Conservation (phyloP, 1,139 yeast genomes). For the Taphrina wiesneri region DNA sequence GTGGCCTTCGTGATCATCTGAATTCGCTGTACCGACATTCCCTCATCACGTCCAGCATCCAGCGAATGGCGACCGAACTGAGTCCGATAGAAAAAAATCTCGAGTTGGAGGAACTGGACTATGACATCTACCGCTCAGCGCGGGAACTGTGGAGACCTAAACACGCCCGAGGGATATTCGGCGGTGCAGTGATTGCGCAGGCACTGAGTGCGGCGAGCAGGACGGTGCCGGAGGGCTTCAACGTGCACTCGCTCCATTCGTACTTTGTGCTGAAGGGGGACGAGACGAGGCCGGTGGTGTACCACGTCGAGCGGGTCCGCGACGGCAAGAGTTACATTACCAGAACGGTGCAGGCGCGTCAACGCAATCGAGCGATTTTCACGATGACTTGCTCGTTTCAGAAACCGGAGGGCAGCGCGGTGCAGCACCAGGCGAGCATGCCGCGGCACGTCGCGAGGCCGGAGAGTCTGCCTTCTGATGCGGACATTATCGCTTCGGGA, state of each 20-base stretch:
- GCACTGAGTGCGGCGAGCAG: slow-evolving; percentile 65
- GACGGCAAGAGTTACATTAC: slow-evolving; percentile 62
- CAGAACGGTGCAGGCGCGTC: slow-evolving; percentile 59
- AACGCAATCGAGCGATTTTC: slow-evolving; percentile 55
- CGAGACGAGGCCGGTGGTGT: slow-evolving; percentile 54
- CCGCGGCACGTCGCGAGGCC: slow-evolving; percentile 43
- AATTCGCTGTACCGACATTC: too few relatives aligned
- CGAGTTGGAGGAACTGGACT: slow-evolving; percentile 33
- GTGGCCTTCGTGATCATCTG: too few relatives aligned
- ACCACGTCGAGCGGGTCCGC: slow-evolving; percentile 57
- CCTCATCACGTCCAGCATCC: too few relatives aligned
- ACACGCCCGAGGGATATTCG: slow-evolving; percentile 73
- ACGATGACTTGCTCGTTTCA: slow-evolving; percentile 58
- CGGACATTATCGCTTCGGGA: slow-evolving; percentile 9
- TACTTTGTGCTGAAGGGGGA: slow-evolving; percentile 56
- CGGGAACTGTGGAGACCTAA: slow-evolving; percentile 51
- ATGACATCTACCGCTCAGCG: slow-evolving; percentile 44
- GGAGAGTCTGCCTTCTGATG: slow-evolving; percentile 25
- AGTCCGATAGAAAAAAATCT: slow-evolving; percentile 33
- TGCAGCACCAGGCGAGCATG: slow-evolving; percentile 44
- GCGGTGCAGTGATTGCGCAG: slow-evolving; percentile 77
- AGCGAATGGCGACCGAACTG: neutral
- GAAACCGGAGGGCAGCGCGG: slow-evolving; percentile 38
- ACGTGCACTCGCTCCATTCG: slow-evolving; percentile 56
- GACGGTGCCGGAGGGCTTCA: slow-evolving; percentile 49